Conservation (phyloP, 2,329 filamentous ascomycete genomes). For the Lecanicillium sp. region DNA sequence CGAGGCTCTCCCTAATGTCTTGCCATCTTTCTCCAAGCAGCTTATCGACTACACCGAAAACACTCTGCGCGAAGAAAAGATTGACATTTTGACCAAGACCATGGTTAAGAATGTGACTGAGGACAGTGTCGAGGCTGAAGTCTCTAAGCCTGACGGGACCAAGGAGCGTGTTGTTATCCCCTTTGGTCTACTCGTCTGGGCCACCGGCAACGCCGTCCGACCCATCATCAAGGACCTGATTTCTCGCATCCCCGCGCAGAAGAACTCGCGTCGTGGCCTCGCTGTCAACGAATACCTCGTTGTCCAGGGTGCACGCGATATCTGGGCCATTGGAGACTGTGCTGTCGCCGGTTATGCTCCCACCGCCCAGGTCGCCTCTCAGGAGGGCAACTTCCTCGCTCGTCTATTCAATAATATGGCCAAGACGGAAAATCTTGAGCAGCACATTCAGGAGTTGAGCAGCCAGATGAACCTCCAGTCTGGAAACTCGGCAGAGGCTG, state of each 20-base stretch:
- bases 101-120: slow-evolving; percentile 97
- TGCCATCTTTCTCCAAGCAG: slow-evolving; percentile 98
- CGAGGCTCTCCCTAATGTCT: slow-evolving; percentile 90
- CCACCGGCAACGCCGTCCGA: slow-evolving; percentile 90
- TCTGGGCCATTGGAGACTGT: slow-evolving; percentile 97
- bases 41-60: slow-evolving; percentile 99
- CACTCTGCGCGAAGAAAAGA: slow-evolving; percentile 97
- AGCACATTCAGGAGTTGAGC: slow-evolving; percentile 63
- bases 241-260: slow-evolving; percentile 84
- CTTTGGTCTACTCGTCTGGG: slow-evolving; percentile 95
- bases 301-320: slow-evolving; percentile 91
- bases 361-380: slow-evolving; percentile 90
- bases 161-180: slow-evolving; percentile 77
- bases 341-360: slow-evolving; percentile 96
- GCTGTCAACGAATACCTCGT: slow-evolving; percentile 98
- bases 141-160: slow-evolving; percentile 70
- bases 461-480: slow-evolving; percentile 50
- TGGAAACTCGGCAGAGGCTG: slow-evolving; percentile 58
- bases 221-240: slow-evolving; percentile 88
- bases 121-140: slow-evolving; percentile 86
- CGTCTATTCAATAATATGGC: slow-evolving; percentile 99
- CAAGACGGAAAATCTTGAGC: slow-evolving; percentile 78
- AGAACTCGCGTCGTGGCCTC: slow-evolving; percentile 87
- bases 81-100: slow-evolving; percentile 95
- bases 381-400: slow-evolving; percentile 92